Percentiles rank a stretch among this genome's conserved stretches.
These are phyloP conservation scores for Canna indica DNA, from an alignment of 176 grass and related monocot species.

Conservation along the genomic window DNA sequence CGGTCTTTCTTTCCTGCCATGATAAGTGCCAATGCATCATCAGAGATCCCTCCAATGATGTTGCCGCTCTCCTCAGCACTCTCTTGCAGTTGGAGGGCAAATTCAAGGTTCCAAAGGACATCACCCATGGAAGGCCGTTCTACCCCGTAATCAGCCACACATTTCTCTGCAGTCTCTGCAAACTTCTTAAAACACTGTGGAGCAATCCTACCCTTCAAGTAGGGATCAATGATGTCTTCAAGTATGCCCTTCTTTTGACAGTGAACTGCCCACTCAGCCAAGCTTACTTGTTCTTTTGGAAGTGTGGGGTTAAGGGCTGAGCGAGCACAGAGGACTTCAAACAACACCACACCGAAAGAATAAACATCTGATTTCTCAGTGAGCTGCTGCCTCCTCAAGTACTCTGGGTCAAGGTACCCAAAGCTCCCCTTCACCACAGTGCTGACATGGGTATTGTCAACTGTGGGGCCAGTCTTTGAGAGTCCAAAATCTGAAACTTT, in stretches of 20 bases:
- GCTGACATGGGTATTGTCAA: constrained; percentile 94
- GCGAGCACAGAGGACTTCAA: constrained; percentile 86
- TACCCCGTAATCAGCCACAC: constrained; percentile 59
- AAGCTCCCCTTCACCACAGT: constrained; percentile 98
- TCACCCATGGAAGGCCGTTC: constrained; percentile 91
- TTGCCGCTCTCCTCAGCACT: constrained; percentile 63
- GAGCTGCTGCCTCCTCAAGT: constrained; percentile 86
- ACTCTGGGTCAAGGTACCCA: constrained; percentile 85
- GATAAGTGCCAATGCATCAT: constrained; percentile 43
- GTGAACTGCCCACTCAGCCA: constrained; percentile 88
- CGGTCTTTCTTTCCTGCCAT: constrained; percentile 67
- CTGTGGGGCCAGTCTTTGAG: constrained; percentile 81
- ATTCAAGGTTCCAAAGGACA: constrained; percentile 95
- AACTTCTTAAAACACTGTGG: constrained; percentile 91
- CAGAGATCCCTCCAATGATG: constrained; percentile 47
- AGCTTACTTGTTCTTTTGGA: constrained; percentile 88
- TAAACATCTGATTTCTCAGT: constrained; percentile 97
- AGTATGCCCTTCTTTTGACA: constrained; percentile 95
- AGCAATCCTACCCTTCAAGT: constrained; percentile 68
- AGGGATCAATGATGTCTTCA: constrained; percentile 78
- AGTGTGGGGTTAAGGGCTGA: constrained; percentile 73
- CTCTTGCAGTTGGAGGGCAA: constrained; percentile 85
- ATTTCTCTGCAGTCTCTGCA: constrained; percentile 92
- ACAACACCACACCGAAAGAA: constrained; percentile 86
- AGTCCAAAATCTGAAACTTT: constrained; percentile 98